Evolutionary conservation across 108 stramenopile genomes (phyloP).

Genomic region (Pseudonitzschia pungens): DNA sequence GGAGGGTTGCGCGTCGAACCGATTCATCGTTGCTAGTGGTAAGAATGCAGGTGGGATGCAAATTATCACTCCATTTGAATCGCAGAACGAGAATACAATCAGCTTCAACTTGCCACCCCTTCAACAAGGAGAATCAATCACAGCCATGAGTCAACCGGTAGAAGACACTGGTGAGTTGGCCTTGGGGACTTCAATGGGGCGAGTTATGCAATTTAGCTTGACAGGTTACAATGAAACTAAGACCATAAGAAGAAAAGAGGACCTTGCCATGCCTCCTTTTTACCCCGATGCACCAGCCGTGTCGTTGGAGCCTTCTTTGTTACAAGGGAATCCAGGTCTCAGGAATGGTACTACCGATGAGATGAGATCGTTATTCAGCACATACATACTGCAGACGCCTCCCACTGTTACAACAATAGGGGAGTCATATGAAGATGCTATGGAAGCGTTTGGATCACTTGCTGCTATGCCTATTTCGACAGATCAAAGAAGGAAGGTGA

Average conservation of each 20-base stretch:
- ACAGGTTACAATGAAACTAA: constrained; percentile 40
- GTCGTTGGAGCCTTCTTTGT: constrained; percentile 62
- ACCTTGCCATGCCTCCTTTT: constrained; percentile 54
- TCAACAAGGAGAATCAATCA: constrained; percentile 64
- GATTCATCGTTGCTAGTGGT: constrained; percentile 70
- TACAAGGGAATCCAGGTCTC: constrained; percentile 18
- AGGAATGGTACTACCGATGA: constrained; percentile 30
- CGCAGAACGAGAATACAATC: constrained; percentile 27
- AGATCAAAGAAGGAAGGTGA: constrained; percentile 42
- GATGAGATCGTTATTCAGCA: constrained; percentile 47
- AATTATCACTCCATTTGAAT: constrained; percentile 66
- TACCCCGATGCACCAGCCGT: constrained; percentile 47
- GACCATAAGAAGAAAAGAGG: constrained; percentile 25
- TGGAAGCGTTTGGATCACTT: constrained; percentile 53
- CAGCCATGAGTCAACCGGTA: constrained; percentile 42
- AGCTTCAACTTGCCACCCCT: constrained; percentile 63
- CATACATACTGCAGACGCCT: constrained; percentile 47
- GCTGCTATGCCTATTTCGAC: constrained; percentile 40
- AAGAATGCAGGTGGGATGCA: constrained; percentile 75
- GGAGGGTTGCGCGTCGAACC: constrained; percentile 27
- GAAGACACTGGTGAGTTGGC: constrained; percentile 41
- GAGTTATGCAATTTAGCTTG: constrained; percentile 57
- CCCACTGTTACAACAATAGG: constrained; percentile 53
- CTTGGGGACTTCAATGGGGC: constrained; percentile 63
- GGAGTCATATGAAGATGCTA: constrained; percentile 21